Base-by-base conservation (phyloP, 768 basidiomycete species). In the Agrocybe praecox region DNA sequence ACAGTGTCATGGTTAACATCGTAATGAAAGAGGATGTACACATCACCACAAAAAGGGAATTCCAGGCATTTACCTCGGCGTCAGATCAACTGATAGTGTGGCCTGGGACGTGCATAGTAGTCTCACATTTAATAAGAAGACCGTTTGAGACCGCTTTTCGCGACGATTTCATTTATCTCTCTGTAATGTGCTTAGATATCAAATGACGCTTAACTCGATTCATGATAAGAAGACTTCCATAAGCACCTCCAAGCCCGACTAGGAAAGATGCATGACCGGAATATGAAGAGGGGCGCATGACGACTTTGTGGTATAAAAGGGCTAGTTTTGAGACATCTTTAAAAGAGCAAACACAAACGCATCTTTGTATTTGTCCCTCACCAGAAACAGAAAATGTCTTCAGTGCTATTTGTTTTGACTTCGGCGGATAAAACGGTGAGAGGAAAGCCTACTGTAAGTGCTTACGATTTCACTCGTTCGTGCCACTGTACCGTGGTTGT, bases 321-420 rank as follows among this genome's bases (percentile, higher is more conserved):
- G 6, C 4, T 29, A 5, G 9, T 9, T 29, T 29, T 9, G 26
- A 29, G 36, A n/a, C 36, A n/a, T 40, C 6, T 40, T n/a, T 40
- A 5, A n/a, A 40, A 14, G 14, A 40, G 14, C 36, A 40, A 40
- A 40, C 6, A 14, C 33, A n/a, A n/a, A n/a, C n/a, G 14, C n/a
- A 40, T 6, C 36, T n/a, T 40, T 14, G n/a, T n/a, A 40, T 40
- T 14, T 4, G 14, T 40, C 12, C n/a, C 36, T 40, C 36, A 6
- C 14, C 36, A 29, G 26, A 29, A 29, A 29, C 26, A 29, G 26
- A n/a, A 66, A 51, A 79, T 78, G 75, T 72, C 75, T 60, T 69
- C 77, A 56, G 70, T 92, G 26, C 85, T 92, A 62, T 88, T 93
- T 69, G 84, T 93, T 18, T 81, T 86, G 66, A 89, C 89, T 26